phyloP scores from a whole-genome alignment of 2,329 filamentous ascomycete species.

The Fusarium pilosicola region DNA sequence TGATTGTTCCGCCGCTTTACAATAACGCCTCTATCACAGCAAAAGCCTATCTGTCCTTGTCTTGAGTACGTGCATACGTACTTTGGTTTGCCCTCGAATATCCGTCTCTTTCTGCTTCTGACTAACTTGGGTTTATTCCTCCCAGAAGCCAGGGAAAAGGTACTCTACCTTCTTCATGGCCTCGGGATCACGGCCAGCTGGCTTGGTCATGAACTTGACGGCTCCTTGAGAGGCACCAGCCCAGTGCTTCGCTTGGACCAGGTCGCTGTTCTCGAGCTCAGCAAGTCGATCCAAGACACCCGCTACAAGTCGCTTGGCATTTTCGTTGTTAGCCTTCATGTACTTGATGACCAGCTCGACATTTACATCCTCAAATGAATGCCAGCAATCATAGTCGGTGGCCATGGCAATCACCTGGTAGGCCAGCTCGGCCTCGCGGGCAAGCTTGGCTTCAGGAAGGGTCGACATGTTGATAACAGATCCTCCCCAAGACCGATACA shows the following conservation, averaged over 20 bases:
- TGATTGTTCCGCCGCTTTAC: constrained; percentile 14
- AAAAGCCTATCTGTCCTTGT: constrained; percentile 5
- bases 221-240: constrained; percentile 80
- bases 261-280: constrained; percentile 77
- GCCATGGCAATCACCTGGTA: constrained; percentile 99
- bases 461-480: constrained; percentile 98
- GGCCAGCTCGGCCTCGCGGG: constrained; percentile 92
- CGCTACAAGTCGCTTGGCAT: constrained; percentile 85
- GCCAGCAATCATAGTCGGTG: constrained; percentile 99
- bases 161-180: constrained; percentile 84
- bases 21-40: constrained; percentile 25
- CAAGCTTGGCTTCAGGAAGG: constrained; percentile 94
- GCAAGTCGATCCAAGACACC: constrained; percentile 88
- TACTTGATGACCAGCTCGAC: constrained; percentile 97
- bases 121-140: constrained; percentile 40
- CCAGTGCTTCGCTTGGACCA: constrained; percentile 84
- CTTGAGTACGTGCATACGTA: neutral
- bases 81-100: neutral
- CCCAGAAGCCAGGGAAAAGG: constrained; percentile 85
- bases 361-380: constrained; percentile 82
- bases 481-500: constrained; percentile 95
- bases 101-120: constrained; percentile 1
- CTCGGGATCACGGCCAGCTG: constrained; percentile 76
- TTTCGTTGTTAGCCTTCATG: constrained; percentile 92
- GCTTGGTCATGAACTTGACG: constrained; percentile 83